These are phyloP conservation scores for Hericium rajendrae DNA, from an alignment of 768 basidiomycete species.

Conservation along the genomic window DNA sequence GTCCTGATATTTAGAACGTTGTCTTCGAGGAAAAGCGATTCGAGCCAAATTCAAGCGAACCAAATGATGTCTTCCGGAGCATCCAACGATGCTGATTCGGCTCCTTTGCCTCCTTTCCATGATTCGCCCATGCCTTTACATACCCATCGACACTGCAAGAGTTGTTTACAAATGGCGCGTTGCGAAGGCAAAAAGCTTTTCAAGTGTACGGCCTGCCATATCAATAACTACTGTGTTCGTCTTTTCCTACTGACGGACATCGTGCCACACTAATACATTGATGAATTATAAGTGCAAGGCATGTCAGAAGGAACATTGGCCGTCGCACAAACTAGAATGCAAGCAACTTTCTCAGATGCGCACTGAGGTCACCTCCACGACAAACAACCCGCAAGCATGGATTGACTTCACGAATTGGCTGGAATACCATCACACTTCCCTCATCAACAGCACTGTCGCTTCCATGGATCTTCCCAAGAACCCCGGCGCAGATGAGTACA, in stretches of 20 bases:
- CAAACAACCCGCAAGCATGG: conserved; percentile 1
- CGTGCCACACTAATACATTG: neutral
- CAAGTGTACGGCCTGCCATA: neutral
- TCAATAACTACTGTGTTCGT: conserved; percentile 1
- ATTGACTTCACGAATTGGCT: neutral
- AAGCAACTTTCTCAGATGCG: neutral
- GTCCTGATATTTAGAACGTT: too few species aligned
- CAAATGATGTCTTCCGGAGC: too few species aligned
- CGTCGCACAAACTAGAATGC: neutral
- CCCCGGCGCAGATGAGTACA: neutral
- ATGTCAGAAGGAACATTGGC: neutral
- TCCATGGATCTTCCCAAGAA: neutral
- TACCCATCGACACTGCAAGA: conserved; percentile 3
- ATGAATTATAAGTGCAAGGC: neutral
- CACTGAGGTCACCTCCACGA: neutral
- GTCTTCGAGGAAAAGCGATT: too few species aligned
- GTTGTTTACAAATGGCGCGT: neutral
- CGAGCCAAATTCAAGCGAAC: too few species aligned
- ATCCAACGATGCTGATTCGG: too few species aligned
- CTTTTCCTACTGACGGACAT: neutral
- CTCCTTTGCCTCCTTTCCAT: neutral
- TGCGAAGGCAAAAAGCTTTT: conserved; percentile 3
- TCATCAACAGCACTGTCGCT: neutral
- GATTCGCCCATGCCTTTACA: neutral
- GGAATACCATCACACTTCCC: neutral